These are phyloP conservation scores for Cyclostephanos invisitatus DNA, from an alignment of 108 stramenopile genomes.

Conservation along the genomic window DNA sequence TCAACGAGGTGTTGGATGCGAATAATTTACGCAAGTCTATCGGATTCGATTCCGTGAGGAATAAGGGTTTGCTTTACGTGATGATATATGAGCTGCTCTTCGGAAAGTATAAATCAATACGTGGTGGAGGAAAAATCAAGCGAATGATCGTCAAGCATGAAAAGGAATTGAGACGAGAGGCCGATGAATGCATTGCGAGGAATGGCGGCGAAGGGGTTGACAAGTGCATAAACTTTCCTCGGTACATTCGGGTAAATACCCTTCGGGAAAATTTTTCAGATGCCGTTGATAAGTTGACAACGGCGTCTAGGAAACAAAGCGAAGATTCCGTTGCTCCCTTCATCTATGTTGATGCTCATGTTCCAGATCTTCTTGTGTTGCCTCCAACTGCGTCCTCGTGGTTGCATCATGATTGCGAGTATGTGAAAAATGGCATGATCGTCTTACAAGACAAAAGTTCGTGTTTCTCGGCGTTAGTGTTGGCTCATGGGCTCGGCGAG, in stretches of 20 bases:
- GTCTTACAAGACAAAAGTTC: constrained; percentile 93
- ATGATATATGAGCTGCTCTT: constrained; percentile 83
- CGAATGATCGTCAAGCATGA: constrained; percentile 74
- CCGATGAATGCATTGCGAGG: constrained; percentile 23
- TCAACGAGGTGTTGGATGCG: constrained; percentile 34
- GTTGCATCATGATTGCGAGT: constrained; percentile 50
- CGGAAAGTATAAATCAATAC: constrained; percentile 76
- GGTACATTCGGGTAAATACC: constrained; percentile 88
- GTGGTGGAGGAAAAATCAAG: constrained; percentile 85
- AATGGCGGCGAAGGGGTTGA: constrained; percentile 1
- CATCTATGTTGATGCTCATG: constrained; percentile 73
- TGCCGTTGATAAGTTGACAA: constrained; percentile 45
- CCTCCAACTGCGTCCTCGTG: constrained; percentile 53
- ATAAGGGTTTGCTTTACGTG: constrained; percentile 73
- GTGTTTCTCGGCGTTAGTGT: constrained; percentile 94
- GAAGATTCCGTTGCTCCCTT: neutral
- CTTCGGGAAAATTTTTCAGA: constrained; percentile 47
- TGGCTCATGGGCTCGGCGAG: constrained; percentile 65
- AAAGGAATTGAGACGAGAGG: constrained; percentile 38
- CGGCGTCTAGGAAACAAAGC: constrained; percentile 6
- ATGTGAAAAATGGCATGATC: constrained; percentile 72
- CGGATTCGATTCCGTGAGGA: constrained; percentile 38
- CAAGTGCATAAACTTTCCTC: constrained; percentile 54
- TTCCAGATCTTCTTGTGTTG: constrained; percentile 84
- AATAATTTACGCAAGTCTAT: constrained; percentile 44